Conservation (phyloP, 176 grass and related monocot species). For the Guadua angustifolia region DNA sequence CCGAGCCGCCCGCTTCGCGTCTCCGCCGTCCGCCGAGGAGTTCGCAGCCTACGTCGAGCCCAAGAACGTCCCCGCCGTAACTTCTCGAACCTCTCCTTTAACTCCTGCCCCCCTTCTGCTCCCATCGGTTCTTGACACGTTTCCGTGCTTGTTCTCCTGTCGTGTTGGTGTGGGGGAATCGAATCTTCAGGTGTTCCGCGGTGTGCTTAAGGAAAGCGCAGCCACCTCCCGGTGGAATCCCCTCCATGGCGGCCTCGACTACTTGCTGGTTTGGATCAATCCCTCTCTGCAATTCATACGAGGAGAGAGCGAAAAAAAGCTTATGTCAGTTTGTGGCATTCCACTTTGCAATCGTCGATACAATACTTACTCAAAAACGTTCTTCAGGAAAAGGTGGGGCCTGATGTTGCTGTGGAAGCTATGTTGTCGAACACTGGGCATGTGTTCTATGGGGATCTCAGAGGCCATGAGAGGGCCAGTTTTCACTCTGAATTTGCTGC, state of each 20-base stretch:
- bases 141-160: not conserved
- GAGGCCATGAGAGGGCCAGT: slow-evolving; percentile 85
- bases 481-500: not conserved
- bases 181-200: slow-evolving; percentile 63
- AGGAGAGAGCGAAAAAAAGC: not conserved
- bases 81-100: slow-evolving; percentile 3
- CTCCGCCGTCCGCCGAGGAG: slow-evolving; percentile 45
- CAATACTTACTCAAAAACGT: not conserved
- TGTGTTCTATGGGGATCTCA: slow-evolving; percentile 85
- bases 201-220: slow-evolving; percentile 55
- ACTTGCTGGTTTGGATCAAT: slow-evolving; percentile 65
- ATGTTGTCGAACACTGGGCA: slow-evolving; percentile 77
- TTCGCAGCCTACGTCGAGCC: slow-evolving; percentile 51
- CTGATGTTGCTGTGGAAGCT: slow-evolving; percentile 66
- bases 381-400: slow-evolving; percentile 75
- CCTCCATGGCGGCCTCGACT: slow-evolving; percentile 76
- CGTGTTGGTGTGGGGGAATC: not conserved
- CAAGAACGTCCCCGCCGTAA: slow-evolving; percentile 64
- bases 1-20: slow-evolving; percentile 43
- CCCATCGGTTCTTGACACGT: slow-evolving; percentile 9
- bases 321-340: not conserved
- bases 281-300: not conserved
- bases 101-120: not conserved
- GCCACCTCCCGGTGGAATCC: slow-evolving; percentile 75
- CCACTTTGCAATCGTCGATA: not conserved